Evolutionary conservation across 495 filamentous ascomycete species (phyloP).

Genomic region (Neurospora intermedia): DNA sequence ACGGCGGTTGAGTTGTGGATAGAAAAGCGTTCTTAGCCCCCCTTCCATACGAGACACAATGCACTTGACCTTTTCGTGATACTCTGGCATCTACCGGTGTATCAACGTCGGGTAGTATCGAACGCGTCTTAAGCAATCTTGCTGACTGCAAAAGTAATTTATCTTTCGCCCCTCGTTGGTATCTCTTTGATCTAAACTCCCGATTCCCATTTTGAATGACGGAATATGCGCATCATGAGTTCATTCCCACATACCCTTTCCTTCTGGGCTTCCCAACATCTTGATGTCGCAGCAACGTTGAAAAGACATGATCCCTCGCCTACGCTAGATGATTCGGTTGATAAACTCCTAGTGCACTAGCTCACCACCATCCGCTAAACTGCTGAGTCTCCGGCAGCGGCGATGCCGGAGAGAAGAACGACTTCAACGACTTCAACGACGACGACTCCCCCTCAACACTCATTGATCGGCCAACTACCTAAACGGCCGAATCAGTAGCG

Average conservation of each 20-base stretch:
- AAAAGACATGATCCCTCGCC: background rate
- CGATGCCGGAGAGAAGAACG: background rate
- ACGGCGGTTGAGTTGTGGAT: background rate
- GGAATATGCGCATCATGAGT: background rate
- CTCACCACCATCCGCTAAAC: background rate
- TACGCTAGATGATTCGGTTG: background rate
- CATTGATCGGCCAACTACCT: background rate
- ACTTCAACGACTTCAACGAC: background rate
- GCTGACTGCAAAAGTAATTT: background rate
- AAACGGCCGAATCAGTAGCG: constrained; percentile 9
- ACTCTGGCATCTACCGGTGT: background rate
- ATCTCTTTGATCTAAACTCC: background rate
- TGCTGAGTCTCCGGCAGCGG: background rate
- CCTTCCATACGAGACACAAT: background rate
- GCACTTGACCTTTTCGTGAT: background rate
- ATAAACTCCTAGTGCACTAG: background rate
- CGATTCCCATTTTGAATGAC: background rate
- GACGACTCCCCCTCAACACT: background rate
- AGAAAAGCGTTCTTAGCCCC: background rate
- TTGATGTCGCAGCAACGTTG: background rate
- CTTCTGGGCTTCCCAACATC: background rate
- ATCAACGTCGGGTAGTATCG: background rate
- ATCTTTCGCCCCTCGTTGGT: background rate
- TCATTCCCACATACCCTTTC: background rate
- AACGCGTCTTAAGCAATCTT: background rate